Base-by-base conservation (phyloP, 306 rosid species). In the Dalbergia cochinchinensis region DNA sequence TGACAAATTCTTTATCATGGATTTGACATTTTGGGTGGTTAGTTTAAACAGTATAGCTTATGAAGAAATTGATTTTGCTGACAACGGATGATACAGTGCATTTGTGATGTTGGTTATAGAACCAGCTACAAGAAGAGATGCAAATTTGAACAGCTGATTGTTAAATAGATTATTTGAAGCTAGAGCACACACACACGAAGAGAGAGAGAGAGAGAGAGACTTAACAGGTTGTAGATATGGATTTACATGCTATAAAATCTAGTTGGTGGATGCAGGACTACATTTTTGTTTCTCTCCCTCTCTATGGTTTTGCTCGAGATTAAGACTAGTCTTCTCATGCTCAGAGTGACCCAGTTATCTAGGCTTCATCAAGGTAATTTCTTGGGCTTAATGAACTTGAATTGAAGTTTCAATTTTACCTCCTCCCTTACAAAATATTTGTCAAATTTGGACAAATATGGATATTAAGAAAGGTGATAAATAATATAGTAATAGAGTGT, bases 1-100 rank as follows among this genome's bases (percentile, higher is more conserved):
- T 31, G 22, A 65, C 61, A 74, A 74, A 22, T 53, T 78, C 42
- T 61, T 67, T 64, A 19, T 71, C 34, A 64, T 31, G 59, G 74
- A 73, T 55, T 73, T 41, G 44, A 33, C 48, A 34, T 57, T 45
- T 33, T 76, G 61, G 76, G 18, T 64, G 61, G 54, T 71, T 73
- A 22, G 72, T 53, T 11, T 72, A 55, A 48, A 71, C 70, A 31
- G 42, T 58, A 80, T 76, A 18, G 59, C 60, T 77, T 50, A 41
- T 45, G 50, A 33, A 11, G 76, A 68, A 44, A 58, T 22, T 42
- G 12, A 15, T 26, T 48, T 51, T 51, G 65, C 55, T 35, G 26
- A 13, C 12, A 9, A 18, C 11, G 54, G 37, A 63, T 33, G 48
- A 75, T 11, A 47, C 14, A 20, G 11, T 73, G 42, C 59, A 42